Evolutionary conservation across 2,329 filamentous ascomycete species (phyloP).

Genomic region (Alternaria rosae): DNA sequence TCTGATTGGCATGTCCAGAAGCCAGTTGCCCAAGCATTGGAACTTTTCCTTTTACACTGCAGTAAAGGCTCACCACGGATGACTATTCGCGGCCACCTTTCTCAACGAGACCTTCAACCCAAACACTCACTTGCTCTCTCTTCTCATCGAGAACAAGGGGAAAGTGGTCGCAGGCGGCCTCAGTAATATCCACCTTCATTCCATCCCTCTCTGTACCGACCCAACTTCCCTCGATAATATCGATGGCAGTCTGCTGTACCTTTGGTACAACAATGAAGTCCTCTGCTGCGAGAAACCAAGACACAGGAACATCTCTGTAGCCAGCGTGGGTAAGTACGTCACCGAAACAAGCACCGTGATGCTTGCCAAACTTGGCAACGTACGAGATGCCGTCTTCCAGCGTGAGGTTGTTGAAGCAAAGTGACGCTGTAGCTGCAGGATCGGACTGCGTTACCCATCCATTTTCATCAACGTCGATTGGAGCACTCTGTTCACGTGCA

Average conservation of each 20-base stretch:
- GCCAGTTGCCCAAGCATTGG: not conserved
- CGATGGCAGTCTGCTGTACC: constrained; percentile 45
- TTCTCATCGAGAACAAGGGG: constrained; percentile 35
- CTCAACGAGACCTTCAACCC: constrained; percentile 29
- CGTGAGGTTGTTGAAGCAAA: constrained; percentile 28
- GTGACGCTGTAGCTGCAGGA: constrained; percentile 3
- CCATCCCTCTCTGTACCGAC: constrained; percentile 35
- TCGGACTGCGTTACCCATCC: constrained; percentile 25
- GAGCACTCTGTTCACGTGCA: not conserved
- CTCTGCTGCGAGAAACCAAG: constrained; percentile 51
- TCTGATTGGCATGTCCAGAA: not conserved
- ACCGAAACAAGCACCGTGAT: constrained; percentile 48
- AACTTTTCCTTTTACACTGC: not conserved
- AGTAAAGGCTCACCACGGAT: not conserved
- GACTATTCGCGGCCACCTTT: constrained; percentile 8
- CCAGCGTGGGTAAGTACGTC: constrained; percentile 49
- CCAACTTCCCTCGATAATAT: constrained; percentile 46
- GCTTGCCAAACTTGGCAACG: constrained; percentile 30
- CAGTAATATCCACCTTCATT: constrained; percentile 51
- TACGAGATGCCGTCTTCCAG: constrained; percentile 18
- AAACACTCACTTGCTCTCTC: constrained; percentile 36
- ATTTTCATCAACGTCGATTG: constrained; percentile 18
- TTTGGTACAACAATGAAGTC: constrained; percentile 45
- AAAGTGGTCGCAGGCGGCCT: constrained; percentile 47
- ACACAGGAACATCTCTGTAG: constrained; percentile 53